Conservation (phyloP, 1,284 basidiomycete genomes). For the Caloboletus inedulis region DNA sequence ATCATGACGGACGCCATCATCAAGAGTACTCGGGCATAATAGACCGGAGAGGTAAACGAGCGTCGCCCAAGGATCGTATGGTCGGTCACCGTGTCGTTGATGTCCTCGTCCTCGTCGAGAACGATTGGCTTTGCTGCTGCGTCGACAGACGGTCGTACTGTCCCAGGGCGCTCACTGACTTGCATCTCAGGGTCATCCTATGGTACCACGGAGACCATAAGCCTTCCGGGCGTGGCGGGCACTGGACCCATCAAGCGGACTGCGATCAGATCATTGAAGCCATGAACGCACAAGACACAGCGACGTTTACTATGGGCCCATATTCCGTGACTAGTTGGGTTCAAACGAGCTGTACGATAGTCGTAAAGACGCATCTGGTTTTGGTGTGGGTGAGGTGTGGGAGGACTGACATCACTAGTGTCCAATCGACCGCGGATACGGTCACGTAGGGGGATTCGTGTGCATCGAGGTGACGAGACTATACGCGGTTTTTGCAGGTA, state of each 20-base stretch:
- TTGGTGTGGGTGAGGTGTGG: not conserved
- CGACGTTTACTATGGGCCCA: too few species aligned
- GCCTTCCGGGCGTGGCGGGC: not conserved
- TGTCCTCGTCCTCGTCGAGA: not conserved
- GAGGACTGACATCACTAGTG: not conserved
- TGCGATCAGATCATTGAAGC: conserved; percentile 7
- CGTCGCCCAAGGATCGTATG: not conserved
- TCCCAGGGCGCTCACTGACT: not conserved
- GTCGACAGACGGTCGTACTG: not conserved
- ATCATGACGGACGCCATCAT: too few species aligned
- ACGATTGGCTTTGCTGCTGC: not conserved
- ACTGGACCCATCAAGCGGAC: conserved; percentile 10
- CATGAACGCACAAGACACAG: not conserved
- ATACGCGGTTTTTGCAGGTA: conserved; percentile 6
- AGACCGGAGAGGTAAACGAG: not conserved
- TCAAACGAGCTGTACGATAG: conserved; percentile 7
- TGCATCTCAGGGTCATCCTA: not conserved
- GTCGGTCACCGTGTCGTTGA: not conserved
- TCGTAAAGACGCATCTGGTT: conserved; percentile 1
- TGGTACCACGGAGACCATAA: not conserved
- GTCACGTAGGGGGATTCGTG: not conserved
- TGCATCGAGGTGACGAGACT: not conserved
- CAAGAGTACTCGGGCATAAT: too few species aligned
- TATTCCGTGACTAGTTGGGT: conserved; percentile 10
- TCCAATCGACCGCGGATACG: conserved; percentile 12